Base-by-base conservation (phyloP, 345 rosid genomes). In the Euphorbia pulcherrima region DNA sequence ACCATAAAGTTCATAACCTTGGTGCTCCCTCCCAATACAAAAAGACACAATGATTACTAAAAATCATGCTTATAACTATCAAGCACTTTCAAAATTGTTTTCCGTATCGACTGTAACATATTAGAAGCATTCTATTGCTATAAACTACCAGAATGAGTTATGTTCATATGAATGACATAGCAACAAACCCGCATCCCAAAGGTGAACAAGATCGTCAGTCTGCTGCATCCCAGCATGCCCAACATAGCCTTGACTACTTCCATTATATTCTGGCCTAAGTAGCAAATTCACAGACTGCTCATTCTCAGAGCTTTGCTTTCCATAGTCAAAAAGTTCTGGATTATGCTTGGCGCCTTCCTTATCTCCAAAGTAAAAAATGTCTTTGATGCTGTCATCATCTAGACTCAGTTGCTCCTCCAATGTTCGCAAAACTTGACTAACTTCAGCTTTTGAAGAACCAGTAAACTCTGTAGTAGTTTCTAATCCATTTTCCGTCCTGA, bases 391-490 rank as follows among this genome's bases (percentile, higher is more conserved):
- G 68, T 91, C 97, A 27, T 88, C 95, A 67, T 84, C 82, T 68
- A 91, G 78, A 81, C 99, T 94, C 70, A 94, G 82, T 77, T 89
- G 96, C 82, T 86, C 84, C 69, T 87, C 84, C 75, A 94, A 78
- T 75, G 74, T 85, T 79, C 83, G 80, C 70, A 93, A 67, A 70
- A 85, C 92, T 68, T 82, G 80, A 80, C 63, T 71, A 66, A 80
- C 80, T 26, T 83, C 74, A 64, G 64, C 63, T 29, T 74, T 79
- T 44, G 60, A 54, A 35, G 79, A 63, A 77, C 64, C 69, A 72
- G 68, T 44, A 68, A 73, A 50, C 30, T 80, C 85, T 72, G 62
- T 76, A 17, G 68, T 63, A 40, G 76, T 65, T 16, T 76, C 80
- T 62, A 70, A 67, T 29, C 77, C 82, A 67, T 72, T 72, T 47